Conservation (phyloP, 345 rosid genomes). For the Lenwebbia sp. region DNA sequence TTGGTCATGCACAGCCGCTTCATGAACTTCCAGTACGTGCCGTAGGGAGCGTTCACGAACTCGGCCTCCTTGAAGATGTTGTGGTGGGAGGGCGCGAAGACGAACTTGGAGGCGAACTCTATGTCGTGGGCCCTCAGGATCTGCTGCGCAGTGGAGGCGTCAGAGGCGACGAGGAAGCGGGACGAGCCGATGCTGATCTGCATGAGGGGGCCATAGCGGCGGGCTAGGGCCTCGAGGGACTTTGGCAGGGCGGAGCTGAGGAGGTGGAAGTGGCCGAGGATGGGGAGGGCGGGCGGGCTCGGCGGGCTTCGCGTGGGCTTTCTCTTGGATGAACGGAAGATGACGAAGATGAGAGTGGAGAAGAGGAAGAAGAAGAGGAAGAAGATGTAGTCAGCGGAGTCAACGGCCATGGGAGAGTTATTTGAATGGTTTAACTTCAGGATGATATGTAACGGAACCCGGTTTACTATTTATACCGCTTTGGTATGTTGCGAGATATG, state of each 20-base stretch:
- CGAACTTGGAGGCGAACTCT: slow-evolving; percentile 45
- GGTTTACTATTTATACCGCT: not conserved
- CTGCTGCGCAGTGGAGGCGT: slow-evolving; percentile 26
- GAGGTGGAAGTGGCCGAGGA: slow-evolving; percentile 37
- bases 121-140: slow-evolving; percentile 40
- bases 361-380: not conserved
- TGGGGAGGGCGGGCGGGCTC: slow-evolving; percentile 32
- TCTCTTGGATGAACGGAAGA: slow-evolving; percentile 2
- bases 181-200: slow-evolving; percentile 31
- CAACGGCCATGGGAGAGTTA: not conserved
- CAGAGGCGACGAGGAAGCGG: slow-evolving; percentile 31
- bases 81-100: slow-evolving; percentile 37
- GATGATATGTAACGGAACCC: not conserved
- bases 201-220: slow-evolving; percentile 51
- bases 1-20: slow-evolving; percentile 52
- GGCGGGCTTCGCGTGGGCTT: slow-evolving; percentile 11
- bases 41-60: slow-evolving; percentile 46
- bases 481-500: not conserved
- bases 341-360: not conserved
- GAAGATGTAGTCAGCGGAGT: not conserved
- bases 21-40: slow-evolving; percentile 69
- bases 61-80: slow-evolving; percentile 41
- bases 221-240: slow-evolving; percentile 37
- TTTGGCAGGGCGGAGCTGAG: slow-evolving; percentile 33
- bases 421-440: not conserved